Evolutionary conservation across 139 green algal species (phyloP).

Genomic region (Closterium sp.): DNA sequence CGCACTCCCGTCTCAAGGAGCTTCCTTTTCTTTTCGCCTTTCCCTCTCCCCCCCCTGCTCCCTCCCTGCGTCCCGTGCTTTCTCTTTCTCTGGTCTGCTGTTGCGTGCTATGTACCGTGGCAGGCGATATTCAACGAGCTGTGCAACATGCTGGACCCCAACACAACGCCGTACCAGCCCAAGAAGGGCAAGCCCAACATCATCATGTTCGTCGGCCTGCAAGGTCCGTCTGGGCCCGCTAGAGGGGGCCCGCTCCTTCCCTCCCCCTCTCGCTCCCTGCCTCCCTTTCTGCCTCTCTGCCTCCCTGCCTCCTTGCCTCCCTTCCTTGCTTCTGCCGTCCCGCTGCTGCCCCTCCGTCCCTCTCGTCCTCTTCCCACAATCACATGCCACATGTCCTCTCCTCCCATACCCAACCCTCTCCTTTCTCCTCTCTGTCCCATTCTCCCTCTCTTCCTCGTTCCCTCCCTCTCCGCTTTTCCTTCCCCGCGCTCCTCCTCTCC

Average conservation of each 20-base stretch:
- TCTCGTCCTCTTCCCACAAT: neutral
- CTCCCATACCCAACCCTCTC: neutral
- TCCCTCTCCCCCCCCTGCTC: neutral
- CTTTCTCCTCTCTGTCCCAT: neutral
- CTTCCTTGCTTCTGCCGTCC: too few relatives aligned
- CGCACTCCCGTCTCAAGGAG: neutral
- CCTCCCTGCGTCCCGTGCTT: neutral
- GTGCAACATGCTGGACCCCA: conserved; percentile 52
- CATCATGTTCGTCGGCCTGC: conserved; percentile 98
- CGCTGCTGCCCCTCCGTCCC: neutral
- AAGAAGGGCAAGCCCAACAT: conserved; percentile 87
- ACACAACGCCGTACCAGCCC: conserved; percentile 52
- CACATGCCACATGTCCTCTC: too few relatives aligned
- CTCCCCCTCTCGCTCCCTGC: neutral
- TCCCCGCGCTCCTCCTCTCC: neutral
- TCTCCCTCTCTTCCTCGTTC: neutral
- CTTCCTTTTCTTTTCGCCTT: neutral
- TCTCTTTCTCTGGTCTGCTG: too few relatives aligned
- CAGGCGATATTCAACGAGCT: conserved; percentile 61
- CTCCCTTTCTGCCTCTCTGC: neutral
- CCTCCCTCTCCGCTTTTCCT: neutral
- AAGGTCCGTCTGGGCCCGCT: conserved; percentile 61
- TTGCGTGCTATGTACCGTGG: neutral
- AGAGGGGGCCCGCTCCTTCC: neutral
- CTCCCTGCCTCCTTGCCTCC: neutral